These are phyloP conservation scores for Coniosporium apollinis DNA, from an alignment of 495 filamentous ascomycete genomes.

Conservation along the genomic window DNA sequence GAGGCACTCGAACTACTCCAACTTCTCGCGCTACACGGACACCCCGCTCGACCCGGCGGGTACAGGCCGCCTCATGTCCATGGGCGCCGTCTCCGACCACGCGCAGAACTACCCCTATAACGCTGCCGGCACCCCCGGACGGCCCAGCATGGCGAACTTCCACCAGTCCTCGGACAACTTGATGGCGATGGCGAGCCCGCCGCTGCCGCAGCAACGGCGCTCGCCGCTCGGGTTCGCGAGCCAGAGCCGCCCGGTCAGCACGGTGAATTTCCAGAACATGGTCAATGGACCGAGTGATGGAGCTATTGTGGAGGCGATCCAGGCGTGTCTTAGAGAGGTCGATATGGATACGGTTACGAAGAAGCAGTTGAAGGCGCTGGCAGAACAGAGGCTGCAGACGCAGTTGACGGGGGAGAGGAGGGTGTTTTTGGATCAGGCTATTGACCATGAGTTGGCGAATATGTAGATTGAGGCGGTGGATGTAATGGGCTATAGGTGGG, in stretches of 20 bases:
- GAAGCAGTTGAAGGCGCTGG: constrained; percentile 78
- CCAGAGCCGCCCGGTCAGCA: constrained; percentile 44
- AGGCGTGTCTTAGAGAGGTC: constrained; percentile 67
- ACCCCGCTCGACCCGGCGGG: constrained; percentile 27
- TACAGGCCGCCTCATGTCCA: constrained; percentile 40
- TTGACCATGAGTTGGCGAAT: constrained; percentile 84
- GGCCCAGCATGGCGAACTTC: constrained; percentile 30
- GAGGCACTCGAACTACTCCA: constrained; percentile 14
- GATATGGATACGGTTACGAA: constrained; percentile 93
- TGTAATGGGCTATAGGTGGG: too few relatives aligned
- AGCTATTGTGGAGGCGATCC: constrained; percentile 66
- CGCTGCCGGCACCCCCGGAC: neutral
- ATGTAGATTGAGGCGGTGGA: constrained; percentile 44
- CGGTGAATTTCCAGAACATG: constrained; percentile 56
- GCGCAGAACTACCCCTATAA: constrained; percentile 29
- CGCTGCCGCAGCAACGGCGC: constrained; percentile 29
- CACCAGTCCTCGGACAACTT: constrained; percentile 43
- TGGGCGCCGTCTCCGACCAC: constrained; percentile 41
- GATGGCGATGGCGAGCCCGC: constrained; percentile 29
- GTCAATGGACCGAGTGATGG: constrained; percentile 49
- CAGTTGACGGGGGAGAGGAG: constrained; percentile 68
- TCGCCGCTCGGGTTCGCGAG: constrained; percentile 11
- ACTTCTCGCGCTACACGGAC: constrained; percentile 37
- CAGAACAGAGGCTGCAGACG: constrained; percentile 82
- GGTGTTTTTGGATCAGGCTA: constrained; percentile 73